These are phyloP conservation scores for Starmerella tilneyi DNA, from an alignment of 805 yeast genomes.

Conservation along the genomic window DNA sequence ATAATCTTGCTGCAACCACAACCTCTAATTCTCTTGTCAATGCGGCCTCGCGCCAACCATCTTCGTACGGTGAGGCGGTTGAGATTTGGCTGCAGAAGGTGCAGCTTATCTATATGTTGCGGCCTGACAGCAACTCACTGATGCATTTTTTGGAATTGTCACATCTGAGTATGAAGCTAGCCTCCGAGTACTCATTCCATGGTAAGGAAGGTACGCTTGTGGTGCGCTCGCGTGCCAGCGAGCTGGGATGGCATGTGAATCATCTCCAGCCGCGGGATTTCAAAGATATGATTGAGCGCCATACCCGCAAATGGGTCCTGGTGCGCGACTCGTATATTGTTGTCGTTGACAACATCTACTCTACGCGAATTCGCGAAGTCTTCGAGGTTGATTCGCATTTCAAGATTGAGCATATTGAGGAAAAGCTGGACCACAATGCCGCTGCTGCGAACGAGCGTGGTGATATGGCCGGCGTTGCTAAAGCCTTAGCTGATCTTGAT, in stretches of 20 bases:
- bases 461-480: too few relatives aligned
- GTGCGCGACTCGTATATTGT: conserved; percentile 75
- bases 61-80: conserved; percentile 31
- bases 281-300: conserved; percentile 79
- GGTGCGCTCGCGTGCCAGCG: conserved; percentile 68
- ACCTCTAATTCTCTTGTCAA: neutral
- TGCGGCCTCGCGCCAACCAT: neutral
- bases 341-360: conserved; percentile 74
- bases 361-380: conserved; percentile 83
- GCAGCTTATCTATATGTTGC: conserved; percentile 48
- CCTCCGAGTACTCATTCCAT: conserved; percentile 67
- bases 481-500: conserved; percentile 12
- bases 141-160: conserved; percentile 86
- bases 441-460: neutral
- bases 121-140: conserved; percentile 71
- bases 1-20: neutral
- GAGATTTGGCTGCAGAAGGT: conserved; percentile 60
- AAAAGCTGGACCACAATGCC: neutral
- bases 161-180: conserved; percentile 70
- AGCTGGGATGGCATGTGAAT: conserved; percentile 94
- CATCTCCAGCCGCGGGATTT: conserved; percentile 72
- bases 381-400: conserved; percentile 78
- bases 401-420: conserved; percentile 34
- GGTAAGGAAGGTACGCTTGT: conserved; percentile 86
- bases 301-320: conserved; percentile 85